Conservation (phyloP, 225 moss, liverwort and hornwort genomes). For the Anthoceros angustus region DNA sequence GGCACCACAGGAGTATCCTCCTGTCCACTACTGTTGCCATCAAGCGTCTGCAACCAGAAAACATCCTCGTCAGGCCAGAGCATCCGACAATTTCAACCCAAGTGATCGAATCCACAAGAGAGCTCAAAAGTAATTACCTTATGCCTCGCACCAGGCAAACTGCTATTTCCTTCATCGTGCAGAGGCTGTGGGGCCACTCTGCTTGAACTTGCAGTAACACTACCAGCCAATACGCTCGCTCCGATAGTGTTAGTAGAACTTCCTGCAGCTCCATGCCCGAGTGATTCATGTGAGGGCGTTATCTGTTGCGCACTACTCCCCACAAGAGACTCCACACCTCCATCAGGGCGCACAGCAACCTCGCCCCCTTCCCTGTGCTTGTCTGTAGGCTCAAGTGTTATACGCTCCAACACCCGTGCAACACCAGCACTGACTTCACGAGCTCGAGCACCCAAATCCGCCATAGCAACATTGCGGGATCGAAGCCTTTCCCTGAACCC, state of each 20-base stretch:
- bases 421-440: conserved; percentile 59
- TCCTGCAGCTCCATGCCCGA: conserved; percentile 22
- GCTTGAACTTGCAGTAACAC: conserved; percentile 25
- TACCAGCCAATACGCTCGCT: conserved; percentile 14
- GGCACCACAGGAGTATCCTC: conserved; percentile 1
- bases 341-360: conserved; percentile 13
- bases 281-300: conserved; percentile 15
- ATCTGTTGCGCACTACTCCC: conserved; percentile 14
- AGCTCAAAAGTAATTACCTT: neutral
- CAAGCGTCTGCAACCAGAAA: neutral
- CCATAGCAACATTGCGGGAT: conserved; percentile 45
- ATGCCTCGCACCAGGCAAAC: neutral
- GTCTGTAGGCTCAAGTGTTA: conserved; percentile 43
- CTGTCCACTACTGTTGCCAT: neutral
- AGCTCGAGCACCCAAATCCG: conserved; percentile 46
- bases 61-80: neutral
- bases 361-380: conserved; percentile 18
- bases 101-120: neutral
- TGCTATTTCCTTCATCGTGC: conserved; percentile 17
- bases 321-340: conserved; percentile 10
- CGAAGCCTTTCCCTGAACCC: conserved; percentile 56
- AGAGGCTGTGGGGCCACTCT: conserved; percentile 16
- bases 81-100: neutral
- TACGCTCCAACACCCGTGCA: conserved; percentile 53
- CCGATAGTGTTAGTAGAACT: conserved; percentile 24